Evolutionary conservation across 2,329 filamentous ascomycete species (phyloP), one percentile per base, ranked within the genome.

Genomic region (Gliomastix tumulicola): DNA sequence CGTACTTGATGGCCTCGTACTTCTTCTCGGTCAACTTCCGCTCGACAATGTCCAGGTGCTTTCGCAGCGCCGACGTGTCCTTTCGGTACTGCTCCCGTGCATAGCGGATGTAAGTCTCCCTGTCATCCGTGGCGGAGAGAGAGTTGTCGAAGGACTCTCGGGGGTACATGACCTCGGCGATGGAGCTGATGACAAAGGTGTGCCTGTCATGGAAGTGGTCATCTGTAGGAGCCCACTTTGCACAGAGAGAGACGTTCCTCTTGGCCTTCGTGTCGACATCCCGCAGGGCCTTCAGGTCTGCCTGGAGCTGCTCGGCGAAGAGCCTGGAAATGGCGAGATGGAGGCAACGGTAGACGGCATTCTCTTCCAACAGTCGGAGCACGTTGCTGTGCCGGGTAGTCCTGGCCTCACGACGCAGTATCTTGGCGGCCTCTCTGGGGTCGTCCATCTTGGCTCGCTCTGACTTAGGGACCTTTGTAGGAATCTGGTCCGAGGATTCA

Each of bases 161-260:
- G 0, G 69, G 65, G 41, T 69, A 64, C 8, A 79, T 46, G 11
- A 72, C 56, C 51, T 80, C 75, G 6, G 75, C 69, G 38, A 80
- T 78, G 11, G 70, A 66, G 32, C 68, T 72, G 21, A 69, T 62
- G 41, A 80, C 63, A 43, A 69, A 68, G 3, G 76, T 79, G 42
- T 76, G 68, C 43, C 68, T 67, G 51, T 80, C 76, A 44, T 79
- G 74, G 44, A 74, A 74, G 25, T 60, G 63, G 22, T 66, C 65
- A 15, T 68, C 62, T 1, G 68, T 67, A 2, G 76, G 76, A 2
- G 74, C 71, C 76, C 76, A 80, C 42, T 81, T 81, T 3, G 65
- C 73, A 38, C 71, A 75, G 0, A 79, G 63, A 0, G 72, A 76
- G 37, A 79, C 65, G 12, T 51, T 53, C 19, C 57, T 59, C 45